Conservation (phyloP, 345 rosid genomes). For the Raphanus sativus region DNA sequence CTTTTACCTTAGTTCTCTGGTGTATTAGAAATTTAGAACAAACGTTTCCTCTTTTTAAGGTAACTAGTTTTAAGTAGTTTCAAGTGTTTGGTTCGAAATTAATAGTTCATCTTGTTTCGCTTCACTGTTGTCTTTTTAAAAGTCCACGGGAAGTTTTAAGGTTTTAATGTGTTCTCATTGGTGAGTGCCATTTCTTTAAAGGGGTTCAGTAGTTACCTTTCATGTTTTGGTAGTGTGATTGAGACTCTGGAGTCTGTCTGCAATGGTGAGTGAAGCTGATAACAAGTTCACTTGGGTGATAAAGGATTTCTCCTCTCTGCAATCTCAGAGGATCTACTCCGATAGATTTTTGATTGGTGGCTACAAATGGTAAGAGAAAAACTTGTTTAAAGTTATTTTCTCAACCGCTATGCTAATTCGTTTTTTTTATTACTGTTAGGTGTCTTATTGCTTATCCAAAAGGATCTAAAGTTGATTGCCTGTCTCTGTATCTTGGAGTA, state of each 20-base stretch:
- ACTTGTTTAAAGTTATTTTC: background rate
- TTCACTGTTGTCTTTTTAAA: too few species aligned
- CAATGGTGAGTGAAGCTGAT: background rate
- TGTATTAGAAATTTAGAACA: background rate
- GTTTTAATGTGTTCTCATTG: background rate
- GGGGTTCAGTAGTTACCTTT: background rate
- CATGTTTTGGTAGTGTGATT: background rate
- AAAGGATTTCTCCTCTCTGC: background rate
- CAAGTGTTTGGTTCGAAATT: background rate
- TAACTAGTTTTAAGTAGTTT: background rate
- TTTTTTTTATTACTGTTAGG: background rate
- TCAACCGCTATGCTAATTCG: background rate
- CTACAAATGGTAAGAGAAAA: background rate
- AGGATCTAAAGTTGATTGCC: background rate
- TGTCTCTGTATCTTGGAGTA: background rate
- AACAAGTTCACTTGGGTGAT: background rate
- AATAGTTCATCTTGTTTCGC: background rate
- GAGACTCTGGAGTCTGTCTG: background rate
- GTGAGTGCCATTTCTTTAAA: background rate
- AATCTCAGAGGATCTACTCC: background rate
- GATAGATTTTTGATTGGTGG: background rate
- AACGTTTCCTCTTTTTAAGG: background rate
- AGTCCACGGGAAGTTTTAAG: too few species aligned
- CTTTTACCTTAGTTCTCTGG: too few species aligned
- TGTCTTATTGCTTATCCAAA: background rate